A percentile compares a stretch with the other conserved stretches of the same genome.
Conservation (phyloP, 2,329 filamentous ascomycete species). For the Aspergillus sp. region DNA sequence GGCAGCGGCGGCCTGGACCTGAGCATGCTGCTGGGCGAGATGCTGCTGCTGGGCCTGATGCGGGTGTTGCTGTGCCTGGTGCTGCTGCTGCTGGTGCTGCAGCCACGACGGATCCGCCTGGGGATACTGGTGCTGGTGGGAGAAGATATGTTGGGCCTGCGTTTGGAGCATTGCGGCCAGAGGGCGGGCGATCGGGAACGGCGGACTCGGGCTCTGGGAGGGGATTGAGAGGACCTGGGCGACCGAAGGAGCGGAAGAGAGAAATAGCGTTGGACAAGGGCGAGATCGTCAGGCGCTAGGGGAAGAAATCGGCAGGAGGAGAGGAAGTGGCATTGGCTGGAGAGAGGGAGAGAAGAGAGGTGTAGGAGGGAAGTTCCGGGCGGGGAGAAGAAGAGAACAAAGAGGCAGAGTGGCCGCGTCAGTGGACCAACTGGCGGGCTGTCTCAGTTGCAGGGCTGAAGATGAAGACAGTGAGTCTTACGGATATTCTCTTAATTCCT, state of each 20-base stretch:
- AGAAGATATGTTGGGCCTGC: constrained; percentile 53
- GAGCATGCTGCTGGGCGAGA: constrained; percentile 44
- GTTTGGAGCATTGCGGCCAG: constrained; percentile 36
- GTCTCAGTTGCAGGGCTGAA: no score
- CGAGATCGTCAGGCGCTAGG: constrained; percentile 16
- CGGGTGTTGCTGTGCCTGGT: constrained; percentile 26
- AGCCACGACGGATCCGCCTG: constrained; percentile 38
- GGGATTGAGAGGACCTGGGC: constrained; percentile 11
- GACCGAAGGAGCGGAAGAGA: constrained; percentile 8
- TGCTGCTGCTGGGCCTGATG: constrained; percentile 33
- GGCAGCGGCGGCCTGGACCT: constrained; percentile 40
- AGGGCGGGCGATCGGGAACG: constrained; percentile 10
- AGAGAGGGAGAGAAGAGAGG: constrained; percentile 29
- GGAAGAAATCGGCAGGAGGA: not conserved
- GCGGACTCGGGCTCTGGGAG: constrained; percentile 11
- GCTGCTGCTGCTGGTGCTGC: constrained; percentile 33
- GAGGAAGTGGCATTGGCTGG: constrained; percentile 8
- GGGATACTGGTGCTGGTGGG: constrained; percentile 48
- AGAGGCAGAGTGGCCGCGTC: no score
- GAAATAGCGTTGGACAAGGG: constrained; percentile 5
- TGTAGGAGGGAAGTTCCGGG: constrained; percentile 13
- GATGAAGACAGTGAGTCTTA: no score
- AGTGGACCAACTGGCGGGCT: no score
- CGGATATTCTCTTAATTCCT: no score
- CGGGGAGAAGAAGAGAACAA: constrained; percentile 1